Evolutionary conservation across 768 basidiomycete genomes (phyloP), one percentile per base, ranked within the genome.

Genomic region (Russula olivacea): DNA sequence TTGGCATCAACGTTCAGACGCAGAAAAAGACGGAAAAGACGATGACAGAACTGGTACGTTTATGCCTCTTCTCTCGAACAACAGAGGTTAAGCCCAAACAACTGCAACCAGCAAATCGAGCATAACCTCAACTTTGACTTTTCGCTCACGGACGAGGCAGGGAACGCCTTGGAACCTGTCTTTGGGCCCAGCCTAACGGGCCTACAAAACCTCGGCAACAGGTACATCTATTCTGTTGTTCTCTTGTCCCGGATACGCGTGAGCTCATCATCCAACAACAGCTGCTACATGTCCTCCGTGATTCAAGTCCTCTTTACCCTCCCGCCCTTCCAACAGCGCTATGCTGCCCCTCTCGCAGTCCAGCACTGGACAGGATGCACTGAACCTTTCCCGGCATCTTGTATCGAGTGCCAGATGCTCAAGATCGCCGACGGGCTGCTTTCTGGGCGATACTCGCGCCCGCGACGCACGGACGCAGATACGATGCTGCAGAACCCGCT

Each of bases 241-340:
- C 30, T n/a, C 43, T 4, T 38, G 4, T 12, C 48, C 11, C 15
- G 38, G 34, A 19, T 32, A 68, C 9, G 66, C 59, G n/a, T n/a
- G 15, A 19, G 53, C 45, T 4, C 30, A 58, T 32, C 38, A 50
- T 47, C 19, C 64, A 23, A 15, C 11, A 40, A 55, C 43, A 93
- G 94, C 72, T 99, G 96, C 74, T 99, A 99, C 77, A 96, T 99
- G 87, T 92, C 95, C 1, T 97, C 94, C 0, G 87, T 93, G 12
- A 74, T 98, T 0, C 96, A 98, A 75, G 83, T 85, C 0, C 67
- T 98, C 1, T 96, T 97, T 76, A 78, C 93, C 2, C 81, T 98
- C 3, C 81, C 87, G 0, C 68, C 83, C 0, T 98, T 97, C 79
- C 83, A 85, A 66, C 71, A 77, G 2, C 85, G 90, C 10, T 98